Evolutionary conservation across 768 basidiomycete species (phyloP).

Genomic region (Scleroderma bovista): DNA sequence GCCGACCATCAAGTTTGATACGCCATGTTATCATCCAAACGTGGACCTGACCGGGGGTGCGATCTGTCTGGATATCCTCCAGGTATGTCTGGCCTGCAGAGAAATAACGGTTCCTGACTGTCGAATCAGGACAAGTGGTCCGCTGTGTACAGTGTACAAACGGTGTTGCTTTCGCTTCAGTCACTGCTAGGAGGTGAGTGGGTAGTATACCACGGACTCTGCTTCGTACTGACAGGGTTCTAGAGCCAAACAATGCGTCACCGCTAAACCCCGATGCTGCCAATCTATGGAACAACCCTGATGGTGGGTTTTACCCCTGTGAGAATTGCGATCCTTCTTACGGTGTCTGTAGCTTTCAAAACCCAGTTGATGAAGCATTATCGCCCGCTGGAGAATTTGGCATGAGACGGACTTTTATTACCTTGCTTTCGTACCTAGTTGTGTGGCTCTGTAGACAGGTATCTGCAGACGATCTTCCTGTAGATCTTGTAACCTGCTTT

Average conservation of each 20-base stretch:
- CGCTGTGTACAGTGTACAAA: slow-evolving; percentile 88
- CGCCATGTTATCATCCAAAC: slow-evolving; percentile 89
- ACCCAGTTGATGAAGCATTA: slow-evolving; percentile 67
- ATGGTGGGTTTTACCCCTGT: slow-evolving; percentile 37
- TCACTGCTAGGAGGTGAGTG: slow-evolving; percentile 80
- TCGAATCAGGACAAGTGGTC: slow-evolving; percentile 80
- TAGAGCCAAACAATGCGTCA: slow-evolving; percentile 91
- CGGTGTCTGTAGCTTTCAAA: slow-evolving; percentile 53
- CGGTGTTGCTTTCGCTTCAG: slow-evolving; percentile 82
- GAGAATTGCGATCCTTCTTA: neutral
- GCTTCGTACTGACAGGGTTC: neutral
- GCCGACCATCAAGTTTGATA: slow-evolving; percentile 81
- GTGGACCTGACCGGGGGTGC: slow-evolving; percentile 73
- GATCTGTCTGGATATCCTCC: slow-evolving; percentile 85
- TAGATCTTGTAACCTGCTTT: neutral
- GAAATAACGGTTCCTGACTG: slow-evolving; percentile 4
- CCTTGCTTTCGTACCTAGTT: neutral
- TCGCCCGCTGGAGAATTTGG: slow-evolving; percentile 42
- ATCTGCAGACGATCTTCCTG: too few species aligned
- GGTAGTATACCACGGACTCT: neutral
- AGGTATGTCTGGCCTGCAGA: slow-evolving; percentile 37
- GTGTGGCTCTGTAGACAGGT: too few species aligned
- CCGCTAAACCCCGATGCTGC: slow-evolving; percentile 88
- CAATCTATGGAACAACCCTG: slow-evolving; percentile 68
- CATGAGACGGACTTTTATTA: slow-evolving; percentile 17